Base-by-base conservation (phyloP, 2,329 filamentous ascomycete genomes). In the Venturia effusa region DNA sequence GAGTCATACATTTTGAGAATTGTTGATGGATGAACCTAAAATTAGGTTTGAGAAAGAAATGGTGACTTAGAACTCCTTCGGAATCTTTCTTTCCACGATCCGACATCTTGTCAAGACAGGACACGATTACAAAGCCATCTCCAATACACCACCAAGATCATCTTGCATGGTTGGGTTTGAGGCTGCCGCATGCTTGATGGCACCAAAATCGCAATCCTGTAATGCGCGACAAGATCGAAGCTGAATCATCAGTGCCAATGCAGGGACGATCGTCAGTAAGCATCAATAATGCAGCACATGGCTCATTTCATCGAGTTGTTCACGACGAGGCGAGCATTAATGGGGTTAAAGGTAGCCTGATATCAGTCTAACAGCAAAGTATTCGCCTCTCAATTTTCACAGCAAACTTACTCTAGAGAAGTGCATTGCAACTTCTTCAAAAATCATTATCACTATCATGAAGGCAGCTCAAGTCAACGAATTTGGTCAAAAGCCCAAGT, bases 381-480 rank as follows among this genome's bases (percentile, higher is more conserved):
- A 51, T 24, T 24, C 15, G 22, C 17, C 13, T 48, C 43, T 24
- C n/a, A 17, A 15, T 41, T 24, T 2, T 27, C 8, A 8, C 11
- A 24, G 6, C 13, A 6, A n/a, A 51, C 22, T 8, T 24, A 51
- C 27, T 27, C 15, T 19, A 43, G 3, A 19, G 5, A 43, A 15
- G 24, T n/a, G 10, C 7, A 24, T 30, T 22, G 15, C 24, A 51
- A 51, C 55, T 10, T 24, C 22, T 4, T 60, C 37, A 19, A 19
- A 59, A 27, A 3, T 11, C 24, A 15, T 17, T 37, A 24, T 8
- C 15, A 22, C 34, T 19, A 68, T 66, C 70, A 78, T 71, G 73
- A 71, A 78, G 62, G 72, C 75, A 60, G 77, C 76, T 51, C 70
- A 76, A 66, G 73, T 81, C 66, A 70, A 70, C 4, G 64, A 72